Evolutionary conservation across 371 early-diverging fungal species (phyloP).

Genomic region (Capillidium heterosporum): DNA sequence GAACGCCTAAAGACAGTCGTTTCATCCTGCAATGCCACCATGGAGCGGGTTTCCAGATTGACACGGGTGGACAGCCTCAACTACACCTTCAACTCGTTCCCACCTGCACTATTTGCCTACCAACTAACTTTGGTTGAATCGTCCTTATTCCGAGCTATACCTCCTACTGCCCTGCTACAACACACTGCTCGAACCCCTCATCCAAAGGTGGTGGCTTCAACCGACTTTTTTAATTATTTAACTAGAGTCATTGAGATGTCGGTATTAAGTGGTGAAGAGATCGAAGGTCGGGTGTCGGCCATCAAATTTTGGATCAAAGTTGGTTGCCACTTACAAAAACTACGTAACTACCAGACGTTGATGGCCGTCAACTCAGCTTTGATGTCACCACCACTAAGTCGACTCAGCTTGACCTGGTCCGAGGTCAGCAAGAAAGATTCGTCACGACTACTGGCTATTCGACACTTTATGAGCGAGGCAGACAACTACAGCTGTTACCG

Average conservation of each 20-base stretch:
- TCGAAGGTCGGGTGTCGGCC: slow-evolving; percentile 37
- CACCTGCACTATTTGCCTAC: slow-evolving; percentile 45
- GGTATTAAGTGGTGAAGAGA: slow-evolving; percentile 36
- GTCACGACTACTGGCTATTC: slow-evolving; percentile 31
- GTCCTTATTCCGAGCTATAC: slow-evolving; percentile 43
- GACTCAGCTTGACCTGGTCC: slow-evolving; percentile 58
- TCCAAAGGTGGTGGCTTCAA: slow-evolving; percentile 45
- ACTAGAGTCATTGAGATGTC: slow-evolving; percentile 56
- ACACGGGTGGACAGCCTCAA: slow-evolving; percentile 6
- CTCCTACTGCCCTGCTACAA: slow-evolving; percentile 32
- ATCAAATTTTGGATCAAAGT: slow-evolving; percentile 61
- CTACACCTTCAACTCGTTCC: slow-evolving; percentile 37
- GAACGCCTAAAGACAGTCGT: background rate
- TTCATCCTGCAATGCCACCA: background rate
- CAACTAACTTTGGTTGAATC: slow-evolving; percentile 56
- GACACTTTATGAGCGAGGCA: slow-evolving; percentile 43
- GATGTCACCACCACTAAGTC: slow-evolving; percentile 52
- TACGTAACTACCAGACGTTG: slow-evolving; percentile 54
- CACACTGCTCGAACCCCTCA: slow-evolving; percentile 50
- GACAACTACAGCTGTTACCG: slow-evolving; percentile 55
- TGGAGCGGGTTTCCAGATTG: slow-evolving; percentile 5
- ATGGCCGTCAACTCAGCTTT: slow-evolving; percentile 54
- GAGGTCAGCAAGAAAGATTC: slow-evolving; percentile 45
- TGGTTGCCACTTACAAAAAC: slow-evolving; percentile 33
- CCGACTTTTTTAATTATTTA: slow-evolving; percentile 68